Evolutionary conservation across 192 early-diverging fungal species (phyloP), one percentile per base, ranked within the genome.

Genomic region (Irineochytrium annulatum): DNA sequence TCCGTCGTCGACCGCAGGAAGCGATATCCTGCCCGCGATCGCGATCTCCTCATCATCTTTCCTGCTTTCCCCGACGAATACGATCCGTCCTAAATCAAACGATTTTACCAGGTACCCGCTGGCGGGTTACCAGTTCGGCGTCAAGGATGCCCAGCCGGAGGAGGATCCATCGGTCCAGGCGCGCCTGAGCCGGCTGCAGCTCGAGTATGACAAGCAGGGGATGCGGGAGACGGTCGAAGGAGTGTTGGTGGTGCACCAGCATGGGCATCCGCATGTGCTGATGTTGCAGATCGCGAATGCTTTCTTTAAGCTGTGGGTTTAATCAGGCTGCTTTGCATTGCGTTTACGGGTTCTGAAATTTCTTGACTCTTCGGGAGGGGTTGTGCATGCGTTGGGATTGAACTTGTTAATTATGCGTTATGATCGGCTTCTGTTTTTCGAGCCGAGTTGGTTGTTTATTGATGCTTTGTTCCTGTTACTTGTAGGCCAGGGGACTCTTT

Each of bases 251-350:
- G 86, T 90, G 34, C 88, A 91, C 69, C 86, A 88, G 49, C 86
- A 90, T 63, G 81, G 79, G 49, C 87, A 89, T 70, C 89, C 89
- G 13, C 88, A 90, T 56, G 86, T 91, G 6, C 70, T 91, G 13
- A 80, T 91, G 81, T 61, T 91, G 33, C 85, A 89, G 61, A 86
- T 87, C 54, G 85, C 80, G 28, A 85, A 87, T 63, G 70, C 75
- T 0, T 89, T 86, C 65, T 89, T 88, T 66, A 86, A 87, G 67
- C 64, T 91, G 87, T 89, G 66, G 63, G 79, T 68, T 13, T 5
- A 2, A 14, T n/a, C 13, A 71, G 24, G 17, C 8, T 20, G 37
- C 22, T 55, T 17, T 55, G 52, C 24, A 67, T 2, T 68, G 19
- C 6, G 1, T 68, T 63, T 26, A 0, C 1, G 14, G 11, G n/a